Evolutionary conservation across 129 eudicot genomes (phyloP), one percentile per base, ranked within the genome.

Genomic region (Lactuca saligna): DNA sequence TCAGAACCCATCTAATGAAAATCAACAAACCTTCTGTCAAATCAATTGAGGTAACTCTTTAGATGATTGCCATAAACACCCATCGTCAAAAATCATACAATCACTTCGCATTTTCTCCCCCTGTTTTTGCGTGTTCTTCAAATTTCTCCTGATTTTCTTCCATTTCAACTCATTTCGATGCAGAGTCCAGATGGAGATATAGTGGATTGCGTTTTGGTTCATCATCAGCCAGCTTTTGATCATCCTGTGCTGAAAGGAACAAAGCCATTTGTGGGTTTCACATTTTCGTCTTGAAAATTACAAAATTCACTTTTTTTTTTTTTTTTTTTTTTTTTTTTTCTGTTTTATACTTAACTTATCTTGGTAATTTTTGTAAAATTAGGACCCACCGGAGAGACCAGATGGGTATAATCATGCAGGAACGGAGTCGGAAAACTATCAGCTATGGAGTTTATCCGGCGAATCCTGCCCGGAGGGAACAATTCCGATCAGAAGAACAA

Each of bases 161-260:
- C 16, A 71, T 57, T 7, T 17, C 10, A 31, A 64, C 42, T 42
- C 62, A 46, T 69, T 41, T 62, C 51, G 59, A 6, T 56, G 54
- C 83, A 94, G 99, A 94, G 99, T 68, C 85, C 91, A 39, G 97
- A 94, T 75, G 99, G 97, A 50, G 99, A 94, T 79, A 39, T 90
- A 20, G 82, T 94, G 84, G 97, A 94, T 25, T 94, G 99, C 63
- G 86, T 94, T 0, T 55, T 74, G 66, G 74, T 82, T 73, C 97
- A 90, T 81, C 86, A 87, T 6, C 99, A 94, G 50, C 91, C 93
- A 70, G 96, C 99, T 75, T 94, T 94, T 81, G 99, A 94, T 81
- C 99, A 94, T 63, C 99, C 97, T 17, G n/a, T 51, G n/a, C 58
- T 94, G 6, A 85, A 81, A 78, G 97, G 99, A 46, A 78, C 84